Evolutionary conservation across 1,139 yeast genomes (phyloP).

Genomic region (Magnusiomyces tetraspermus): DNA sequence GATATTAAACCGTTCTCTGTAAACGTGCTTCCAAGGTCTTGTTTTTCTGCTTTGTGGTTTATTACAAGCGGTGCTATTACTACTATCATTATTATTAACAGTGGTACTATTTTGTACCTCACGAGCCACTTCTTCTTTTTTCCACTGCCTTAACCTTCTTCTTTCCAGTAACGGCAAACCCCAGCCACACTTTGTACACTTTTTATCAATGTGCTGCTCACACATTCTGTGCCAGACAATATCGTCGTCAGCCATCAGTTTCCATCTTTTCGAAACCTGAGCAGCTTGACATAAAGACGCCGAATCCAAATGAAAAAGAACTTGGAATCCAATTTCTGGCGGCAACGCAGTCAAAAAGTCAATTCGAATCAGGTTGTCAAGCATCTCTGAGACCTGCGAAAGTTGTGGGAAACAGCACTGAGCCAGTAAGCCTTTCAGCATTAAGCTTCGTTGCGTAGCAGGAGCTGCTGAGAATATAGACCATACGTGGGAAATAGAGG

Average conservation of each 20-base stretch:
- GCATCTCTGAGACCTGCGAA: slow-evolving; percentile 71
- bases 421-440: slow-evolving; percentile 71
- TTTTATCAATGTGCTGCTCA: slow-evolving; percentile 93
- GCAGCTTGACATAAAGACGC: slow-evolving; percentile 88
- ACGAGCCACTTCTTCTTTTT: slow-evolving; percentile 27
- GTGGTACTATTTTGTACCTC: slow-evolving; percentile 12
- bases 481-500: slow-evolving; percentile 70
- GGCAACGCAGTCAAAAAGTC: slow-evolving; percentile 85
- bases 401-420: slow-evolving; percentile 95
- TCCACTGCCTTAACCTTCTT: slow-evolving; percentile 30
- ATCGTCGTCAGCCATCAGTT: slow-evolving; percentile 84
- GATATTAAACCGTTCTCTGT: slow-evolving; percentile 79
- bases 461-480: slow-evolving; percentile 68
- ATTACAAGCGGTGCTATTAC: not conserved
- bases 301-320: slow-evolving; percentile 83
- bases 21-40: slow-evolving; percentile 93
- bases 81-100: not conserved
- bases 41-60: slow-evolving; percentile 30
- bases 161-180: slow-evolving; percentile 76
- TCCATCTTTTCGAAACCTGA: slow-evolving; percentile 82
- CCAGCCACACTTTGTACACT: slow-evolving; percentile 98
- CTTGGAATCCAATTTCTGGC: slow-evolving; percentile 71
- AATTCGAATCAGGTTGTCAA: slow-evolving; percentile 68
- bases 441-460: slow-evolving; percentile 56
- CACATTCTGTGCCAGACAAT: slow-evolving; percentile 98